A percentile compares a stretch with the other conserved stretches of the same genome.
Evolutionary conservation across 2,329 filamentous ascomycete species (phyloP).

Genomic region (Talaromyces sp.): DNA sequence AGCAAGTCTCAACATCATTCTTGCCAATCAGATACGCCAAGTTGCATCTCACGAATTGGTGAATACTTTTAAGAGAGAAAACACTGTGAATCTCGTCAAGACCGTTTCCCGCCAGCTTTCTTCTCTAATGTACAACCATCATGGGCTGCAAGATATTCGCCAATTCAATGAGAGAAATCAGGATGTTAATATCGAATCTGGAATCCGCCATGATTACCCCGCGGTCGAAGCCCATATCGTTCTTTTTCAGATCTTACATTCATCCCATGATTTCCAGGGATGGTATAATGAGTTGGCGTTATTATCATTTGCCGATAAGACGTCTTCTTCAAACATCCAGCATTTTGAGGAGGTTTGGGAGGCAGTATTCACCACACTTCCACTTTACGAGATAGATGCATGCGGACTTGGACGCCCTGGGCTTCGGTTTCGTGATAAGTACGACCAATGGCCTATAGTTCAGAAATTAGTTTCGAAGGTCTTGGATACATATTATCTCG

Average conservation of each 20-base stretch:
- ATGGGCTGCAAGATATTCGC: conserved; percentile 37
- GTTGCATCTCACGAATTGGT: conserved; percentile 36
- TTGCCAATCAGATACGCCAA: conserved; percentile 40
- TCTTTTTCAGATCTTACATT: conserved; percentile 42
- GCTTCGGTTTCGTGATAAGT: conserved; percentile 36
- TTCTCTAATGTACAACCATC: conserved; percentile 29
- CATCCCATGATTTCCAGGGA: conserved; percentile 27
- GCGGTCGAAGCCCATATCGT: conserved; percentile 49
- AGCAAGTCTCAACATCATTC: conserved; percentile 33
- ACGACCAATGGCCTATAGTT: conserved; percentile 52
- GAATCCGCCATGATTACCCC: conserved; percentile 46
- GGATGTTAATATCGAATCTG: conserved; percentile 44
- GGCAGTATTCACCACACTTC: conserved; percentile 52
- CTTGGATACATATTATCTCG: conserved; percentile 47
- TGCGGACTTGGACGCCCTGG: conserved; percentile 46
- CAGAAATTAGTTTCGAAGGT: conserved; percentile 47
- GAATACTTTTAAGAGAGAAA: conserved; percentile 22
- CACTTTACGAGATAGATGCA: conserved; percentile 52
- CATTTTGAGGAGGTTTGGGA: conserved; percentile 40
- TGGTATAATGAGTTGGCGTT: conserved; percentile 46
- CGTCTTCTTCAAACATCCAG: conserved; percentile 30
- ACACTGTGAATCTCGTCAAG: conserved; percentile 33
- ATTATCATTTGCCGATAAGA: conserved; percentile 39
- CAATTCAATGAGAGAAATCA: conserved; percentile 47
- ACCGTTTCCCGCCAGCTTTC: conserved; percentile 38